Evolutionary conservation across 345 rosid genomes (phyloP).

Genomic region (Tarenaya hassleriana): DNA sequence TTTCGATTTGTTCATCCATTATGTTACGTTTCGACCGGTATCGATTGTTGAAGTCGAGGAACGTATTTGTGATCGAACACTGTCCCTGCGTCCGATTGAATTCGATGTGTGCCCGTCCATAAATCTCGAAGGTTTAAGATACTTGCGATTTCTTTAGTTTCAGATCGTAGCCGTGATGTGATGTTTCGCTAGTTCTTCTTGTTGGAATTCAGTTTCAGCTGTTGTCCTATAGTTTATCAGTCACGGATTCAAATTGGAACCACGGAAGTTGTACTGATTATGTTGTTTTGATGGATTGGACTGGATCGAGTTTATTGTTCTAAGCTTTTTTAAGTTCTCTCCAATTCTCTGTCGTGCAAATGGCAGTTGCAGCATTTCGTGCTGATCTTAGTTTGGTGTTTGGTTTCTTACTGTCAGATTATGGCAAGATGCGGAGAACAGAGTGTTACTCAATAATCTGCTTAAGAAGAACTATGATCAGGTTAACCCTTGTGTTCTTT

Average conservation of each 20-base stretch:
- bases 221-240: neutral
- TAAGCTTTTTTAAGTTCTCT: too few relatives aligned
- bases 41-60: neutral
- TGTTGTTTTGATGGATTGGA: too few relatives aligned
- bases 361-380: slow-evolving; percentile 1
- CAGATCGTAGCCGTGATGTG: neutral
- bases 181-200: neutral
- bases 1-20: slow-evolving; percentile 8
- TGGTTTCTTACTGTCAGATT: slow-evolving; percentile 43
- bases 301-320: too few relatives aligned
- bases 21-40: neutral
- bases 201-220: neutral
- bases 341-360: too few relatives aligned
- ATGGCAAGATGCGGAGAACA: slow-evolving; percentile 95
- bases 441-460: slow-evolving; percentile 56
- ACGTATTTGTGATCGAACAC: slow-evolving; percentile 1
- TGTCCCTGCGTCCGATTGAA: neutral
- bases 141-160: neutral
- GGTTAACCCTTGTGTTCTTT: slow-evolving; percentile 38
- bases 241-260: slow-evolving; percentile 3
- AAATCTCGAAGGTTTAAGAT: slow-evolving; percentile 14
- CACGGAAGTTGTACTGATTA: neutral
- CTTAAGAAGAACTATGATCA: slow-evolving; percentile 60
- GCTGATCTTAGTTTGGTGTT: slow-evolving; percentile 8
- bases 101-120: slow-evolving; percentile 1